Base-by-base conservation (phyloP, 2,329 filamentous ascomycete genomes). In the Trichoderma sp. region DNA sequence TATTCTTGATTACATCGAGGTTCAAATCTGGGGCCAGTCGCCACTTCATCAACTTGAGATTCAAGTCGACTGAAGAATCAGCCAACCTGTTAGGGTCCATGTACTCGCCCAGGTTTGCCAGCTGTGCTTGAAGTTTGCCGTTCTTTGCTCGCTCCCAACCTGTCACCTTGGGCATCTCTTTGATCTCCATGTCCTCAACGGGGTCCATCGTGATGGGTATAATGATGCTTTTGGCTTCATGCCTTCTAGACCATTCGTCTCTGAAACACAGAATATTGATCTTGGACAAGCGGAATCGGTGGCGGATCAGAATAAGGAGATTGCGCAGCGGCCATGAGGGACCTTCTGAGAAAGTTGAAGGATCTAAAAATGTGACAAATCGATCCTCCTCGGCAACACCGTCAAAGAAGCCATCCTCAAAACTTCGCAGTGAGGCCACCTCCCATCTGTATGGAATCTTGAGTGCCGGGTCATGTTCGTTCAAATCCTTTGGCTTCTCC, bases 41-140 rank as follows among this genome's bases (percentile, higher is more conserved):
- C 96, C 96, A 99, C 83, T 98, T 99, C 91, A 99, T 99, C 72
- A 99, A 87, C 82, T 98, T 98, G 73, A 98, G 86, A 78, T 99
- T 99, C 72, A 99, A 87, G 78, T 99, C 96, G 11, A 98, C 95
- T 0, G 95, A 94, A 80, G 97, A 94, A 79, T 98, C 95, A 26
- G 96, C 96, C 21, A 98, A 85, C 78, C 91, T 91, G 39, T 88
- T 85, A 7, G 96, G 95, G 78, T 99, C 95, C 92, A 99, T 95
- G 77, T 97, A 97, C 77, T 96, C 94, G 24, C 92, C 92, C 9
- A 99, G 86, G 77, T 97, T 94, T 15, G 94, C 93, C 21, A 92
- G 88, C 75, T 93, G 91, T 18, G 93, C 90, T 21, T 89, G 89
- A 21, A 98, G 85, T 79, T 97, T 97, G 30, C 92, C 92, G 28